Base-by-base conservation (phyloP, 2,329 filamentous ascomycete species). In the Penicillium janthinellum region DNA sequence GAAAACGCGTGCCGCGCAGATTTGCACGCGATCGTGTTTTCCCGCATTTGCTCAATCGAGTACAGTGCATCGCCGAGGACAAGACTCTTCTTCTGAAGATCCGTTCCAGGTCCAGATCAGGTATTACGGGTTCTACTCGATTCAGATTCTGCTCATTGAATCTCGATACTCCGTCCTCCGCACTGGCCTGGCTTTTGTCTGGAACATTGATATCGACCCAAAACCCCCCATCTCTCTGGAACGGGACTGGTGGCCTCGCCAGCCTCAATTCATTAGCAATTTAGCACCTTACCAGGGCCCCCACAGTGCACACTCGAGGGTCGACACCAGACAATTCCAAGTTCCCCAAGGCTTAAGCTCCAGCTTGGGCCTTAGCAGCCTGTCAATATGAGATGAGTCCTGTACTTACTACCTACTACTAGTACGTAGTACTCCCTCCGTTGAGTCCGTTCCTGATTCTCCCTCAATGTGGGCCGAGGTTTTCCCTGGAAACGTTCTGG, bases 1-100 rank as follows among this genome's bases (percentile, higher is more conserved):
- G 38, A 28, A 56, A 56, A 59, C 57, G 57, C 57, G 57, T 59
- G 39, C 57, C 57, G 47, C 57, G 57, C 45, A 50, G 51, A 20
- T 45, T 49, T 56, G 50, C 52, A 37, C 35, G 41, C 34, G 42
- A 39, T 42, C 41, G 47, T 28, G 44, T 41, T 25, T 59, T 59
- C 53, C 52, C 41, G 34, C 22, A 42, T 49, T 45, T 31, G 8
- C 35, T 28, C n/a, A 42, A 2, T 22, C 22, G 6, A 8, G 39
- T 22, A 42, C 11, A 17, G 20, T 20, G 20, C 20, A 17, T 20
- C n/a, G 7, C 10, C 5, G 10, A 41, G 39, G 7, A 20, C 20
- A 20, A 45, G 22, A 22, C 15, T 28, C 22, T 15, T 3, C 22
- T 15, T 3, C 12, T 28, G 2, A 8, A 28, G 2, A 31, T 31